Percentiles rank a stretch among this genome's conserved stretches.
Evolutionary conservation across 805 yeast genomes (phyloP).

Genomic region (Starmerella sirachaensis): DNA sequence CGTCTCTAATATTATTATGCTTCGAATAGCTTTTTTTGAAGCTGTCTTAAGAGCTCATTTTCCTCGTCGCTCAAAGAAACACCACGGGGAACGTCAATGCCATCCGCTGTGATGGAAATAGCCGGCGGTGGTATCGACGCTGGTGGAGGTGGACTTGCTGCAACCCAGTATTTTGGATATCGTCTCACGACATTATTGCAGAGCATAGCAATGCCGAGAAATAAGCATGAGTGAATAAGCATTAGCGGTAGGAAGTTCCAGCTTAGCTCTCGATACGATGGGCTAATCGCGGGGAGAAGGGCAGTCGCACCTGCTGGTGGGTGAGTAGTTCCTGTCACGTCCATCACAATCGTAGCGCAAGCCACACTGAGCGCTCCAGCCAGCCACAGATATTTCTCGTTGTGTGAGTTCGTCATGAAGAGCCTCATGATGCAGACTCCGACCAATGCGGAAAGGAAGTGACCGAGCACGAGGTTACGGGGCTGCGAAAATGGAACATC

Average conservation of each 20-base stretch:
- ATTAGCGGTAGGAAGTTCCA: conserved; percentile 58
- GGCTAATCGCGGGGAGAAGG: conserved; percentile 42
- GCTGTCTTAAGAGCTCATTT: neutral
- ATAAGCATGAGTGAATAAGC: conserved; percentile 38
- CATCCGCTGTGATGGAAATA: neutral
- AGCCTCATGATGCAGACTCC: conserved; percentile 46
- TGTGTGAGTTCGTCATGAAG: conserved; percentile 36
- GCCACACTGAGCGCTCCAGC: conserved; percentile 49
- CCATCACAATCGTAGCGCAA: conserved; percentile 42
- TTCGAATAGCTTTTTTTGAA: conserved; percentile 1
- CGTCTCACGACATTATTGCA: conserved; percentile 41
- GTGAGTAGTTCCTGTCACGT: conserved; percentile 44
- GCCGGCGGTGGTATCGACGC: conserved; percentile 1
- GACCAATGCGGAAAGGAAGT: conserved; percentile 39
- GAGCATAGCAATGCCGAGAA: conserved; percentile 40
- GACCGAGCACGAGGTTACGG: conserved; percentile 45
- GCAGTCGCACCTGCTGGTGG: conserved; percentile 70
- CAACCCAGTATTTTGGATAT: conserved; percentile 48
- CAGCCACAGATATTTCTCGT: conserved; percentile 41
- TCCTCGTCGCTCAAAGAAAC: conserved; percentile 4
- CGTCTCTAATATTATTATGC: neutral
- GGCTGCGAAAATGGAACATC: conserved; percentile 56
- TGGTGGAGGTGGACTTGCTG: conserved; percentile 8
- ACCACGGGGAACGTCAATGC: neutral
- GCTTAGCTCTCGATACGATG: conserved; percentile 36